phyloP scores from a whole-genome alignment of 169 alveolate genomes.

The Theileria luwenshuni region DNA sequence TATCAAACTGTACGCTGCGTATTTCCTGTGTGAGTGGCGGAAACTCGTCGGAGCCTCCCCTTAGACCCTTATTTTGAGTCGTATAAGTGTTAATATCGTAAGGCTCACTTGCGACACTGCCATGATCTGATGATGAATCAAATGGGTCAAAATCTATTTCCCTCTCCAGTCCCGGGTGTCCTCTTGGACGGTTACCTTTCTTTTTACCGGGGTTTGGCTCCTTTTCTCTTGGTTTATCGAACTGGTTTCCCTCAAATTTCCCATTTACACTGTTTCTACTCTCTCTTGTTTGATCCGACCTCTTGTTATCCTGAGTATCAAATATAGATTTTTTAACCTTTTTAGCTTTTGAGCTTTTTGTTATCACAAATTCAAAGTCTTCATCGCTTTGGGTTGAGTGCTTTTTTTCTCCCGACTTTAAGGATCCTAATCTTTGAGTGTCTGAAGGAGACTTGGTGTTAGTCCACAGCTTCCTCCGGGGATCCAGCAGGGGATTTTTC shows the following conservation, averaged over 20 bases:
- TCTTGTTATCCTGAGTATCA: background rate
- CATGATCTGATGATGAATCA: background rate
- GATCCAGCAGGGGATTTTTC: background rate
- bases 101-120: background rate
- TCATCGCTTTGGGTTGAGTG: background rate
- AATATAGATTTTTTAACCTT: background rate
- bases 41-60: background rate
- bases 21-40: background rate
- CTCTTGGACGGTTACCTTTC: background rate
- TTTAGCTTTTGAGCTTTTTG: constrained; percentile 10
- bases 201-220: background rate
- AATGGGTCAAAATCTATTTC: constrained; percentile 25
- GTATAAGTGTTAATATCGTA: background rate
- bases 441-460: background rate
- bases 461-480: background rate
- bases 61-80: background rate
- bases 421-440: background rate
- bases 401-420: background rate
- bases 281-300: background rate
- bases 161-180: constrained; percentile 22
- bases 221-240: background rate
- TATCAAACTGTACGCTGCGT: too few species aligned
- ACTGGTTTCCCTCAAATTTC: background rate
- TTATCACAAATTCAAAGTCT: constrained; percentile 18
- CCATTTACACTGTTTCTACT: background rate